These are phyloP conservation scores for Murraya koenigii DNA, from an alignment of 345 rosid genomes.

Conservation along the genomic window DNA sequence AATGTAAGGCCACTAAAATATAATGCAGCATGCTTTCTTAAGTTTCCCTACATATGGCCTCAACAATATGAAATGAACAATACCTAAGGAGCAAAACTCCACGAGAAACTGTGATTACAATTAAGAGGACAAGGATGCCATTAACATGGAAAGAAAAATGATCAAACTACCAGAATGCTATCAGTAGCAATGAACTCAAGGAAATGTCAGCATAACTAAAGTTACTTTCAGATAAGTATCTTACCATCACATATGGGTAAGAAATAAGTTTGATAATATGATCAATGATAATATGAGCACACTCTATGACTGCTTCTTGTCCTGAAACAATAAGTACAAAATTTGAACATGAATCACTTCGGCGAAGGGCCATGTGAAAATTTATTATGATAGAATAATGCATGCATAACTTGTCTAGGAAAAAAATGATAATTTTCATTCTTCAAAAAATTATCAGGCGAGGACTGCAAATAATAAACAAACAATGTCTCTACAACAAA, in stretches of 20 bases:
- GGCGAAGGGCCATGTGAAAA: not conserved
- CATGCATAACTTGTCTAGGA: not conserved
- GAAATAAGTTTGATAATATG: constrained; percentile 49
- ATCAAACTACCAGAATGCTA: not conserved
- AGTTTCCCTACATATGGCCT: not conserved
- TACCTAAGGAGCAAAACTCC: not conserved
- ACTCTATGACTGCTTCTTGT: constrained; percentile 54
- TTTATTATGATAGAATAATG: not conserved
- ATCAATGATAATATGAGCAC: constrained; percentile 53
- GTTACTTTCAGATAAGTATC: not conserved
- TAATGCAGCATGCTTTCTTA: not conserved
- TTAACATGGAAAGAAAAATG: not conserved
- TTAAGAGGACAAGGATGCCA: not conserved
- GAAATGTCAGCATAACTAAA: not conserved
- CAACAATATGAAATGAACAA: not conserved
- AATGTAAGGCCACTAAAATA: not conserved
- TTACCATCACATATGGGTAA: constrained; percentile 77
- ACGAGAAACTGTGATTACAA: not conserved
- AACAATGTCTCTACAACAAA: not conserved
- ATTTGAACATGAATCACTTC: constrained; percentile 8
- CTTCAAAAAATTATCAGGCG: not conserved
- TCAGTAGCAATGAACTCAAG: not conserved
- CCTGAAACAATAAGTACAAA: constrained; percentile 43
- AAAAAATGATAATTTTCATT: not conserved
- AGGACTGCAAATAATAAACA: not conserved